Conservation (phyloP, 345 rosid species). For the Cardiospermum halicacabum region DNA sequence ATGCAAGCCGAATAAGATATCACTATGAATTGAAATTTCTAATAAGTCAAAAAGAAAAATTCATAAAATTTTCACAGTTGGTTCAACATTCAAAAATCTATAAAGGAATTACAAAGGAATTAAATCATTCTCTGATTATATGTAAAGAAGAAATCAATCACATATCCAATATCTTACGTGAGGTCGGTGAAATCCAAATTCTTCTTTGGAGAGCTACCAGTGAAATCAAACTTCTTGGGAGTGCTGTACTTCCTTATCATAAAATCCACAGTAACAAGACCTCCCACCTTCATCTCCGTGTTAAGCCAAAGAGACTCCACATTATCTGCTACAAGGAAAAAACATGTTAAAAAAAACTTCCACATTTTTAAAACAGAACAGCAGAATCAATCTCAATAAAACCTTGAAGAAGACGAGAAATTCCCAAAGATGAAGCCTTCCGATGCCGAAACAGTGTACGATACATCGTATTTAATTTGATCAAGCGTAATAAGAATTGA, state of each 20-base stretch:
- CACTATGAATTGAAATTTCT: too few relatives aligned
- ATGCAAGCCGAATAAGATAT: background rate
- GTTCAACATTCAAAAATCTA: background rate
- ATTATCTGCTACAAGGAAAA: conserved; percentile 33
- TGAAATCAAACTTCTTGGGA: conserved; percentile 48
- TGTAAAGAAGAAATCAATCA: background rate
- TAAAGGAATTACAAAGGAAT: background rate
- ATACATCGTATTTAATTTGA: conserved; percentile 29
- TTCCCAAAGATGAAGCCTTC: conserved; percentile 49
- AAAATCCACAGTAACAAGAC: conserved; percentile 17
- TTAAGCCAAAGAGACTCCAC: conserved; percentile 29
- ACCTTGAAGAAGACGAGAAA: conserved; percentile 54
- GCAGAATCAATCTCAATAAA: background rate
- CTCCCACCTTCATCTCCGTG: conserved; percentile 29
- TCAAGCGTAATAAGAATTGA: background rate
- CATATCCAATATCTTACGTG: conserved; percentile 45
- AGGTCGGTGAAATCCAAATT: conserved; percentile 76
- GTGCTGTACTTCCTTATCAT: conserved; percentile 38
- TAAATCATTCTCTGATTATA: background rate
- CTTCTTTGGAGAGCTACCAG: conserved; percentile 34
- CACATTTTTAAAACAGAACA: too few relatives aligned
- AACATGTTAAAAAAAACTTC: too few relatives aligned
- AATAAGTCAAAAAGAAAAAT: too few relatives aligned
- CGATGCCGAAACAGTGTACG: conserved; percentile 45
- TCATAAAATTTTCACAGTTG: background rate